phyloP scores from a whole-genome alignment of 176 grass and related monocot genomes.

The Rhipidocladum racemiflorum region DNA sequence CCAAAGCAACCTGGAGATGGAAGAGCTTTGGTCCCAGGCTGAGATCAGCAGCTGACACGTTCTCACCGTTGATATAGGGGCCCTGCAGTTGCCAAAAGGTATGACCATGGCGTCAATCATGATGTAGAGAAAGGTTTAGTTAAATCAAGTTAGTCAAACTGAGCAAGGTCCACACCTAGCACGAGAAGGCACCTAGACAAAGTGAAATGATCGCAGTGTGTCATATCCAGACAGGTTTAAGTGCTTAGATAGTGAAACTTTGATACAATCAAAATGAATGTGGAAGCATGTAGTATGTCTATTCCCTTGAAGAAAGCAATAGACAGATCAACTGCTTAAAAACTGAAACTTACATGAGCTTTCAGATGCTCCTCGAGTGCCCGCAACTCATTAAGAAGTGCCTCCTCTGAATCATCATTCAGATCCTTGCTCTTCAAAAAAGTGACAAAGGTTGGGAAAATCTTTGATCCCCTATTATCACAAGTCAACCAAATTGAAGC shows the following conservation, averaged over 20 bases:
- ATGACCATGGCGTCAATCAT: not conserved
- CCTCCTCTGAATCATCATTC: slow-evolving; percentile 62
- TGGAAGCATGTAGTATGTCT: not conserved
- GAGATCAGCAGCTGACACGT: slow-evolving; percentile 58
- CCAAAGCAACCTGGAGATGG: slow-evolving; percentile 64
- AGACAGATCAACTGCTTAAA: not conserved
- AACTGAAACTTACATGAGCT: slow-evolving; percentile 55
- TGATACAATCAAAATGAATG: not conserved
- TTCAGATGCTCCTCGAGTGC: slow-evolving; percentile 74
- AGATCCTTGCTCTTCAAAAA: slow-evolving; percentile 93
- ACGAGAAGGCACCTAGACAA: not conserved
- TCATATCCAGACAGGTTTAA: slow-evolving; percentile 10
- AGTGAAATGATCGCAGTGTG: slow-evolving; percentile 10
- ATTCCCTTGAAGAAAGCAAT: not conserved
- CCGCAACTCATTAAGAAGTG: slow-evolving; percentile 59
- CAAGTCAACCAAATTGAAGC: not conserved
- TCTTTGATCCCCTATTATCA: slow-evolving; percentile 81
- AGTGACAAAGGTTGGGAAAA: slow-evolving; percentile 57
- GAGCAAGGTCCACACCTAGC: not conserved
- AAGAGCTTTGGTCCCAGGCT: slow-evolving; percentile 79
- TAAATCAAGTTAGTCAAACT: not conserved
- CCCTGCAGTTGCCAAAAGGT: slow-evolving; percentile 45
- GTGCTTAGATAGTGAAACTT: slow-evolving; percentile 1
- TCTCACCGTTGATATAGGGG: slow-evolving; percentile 67
- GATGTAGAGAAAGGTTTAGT: not conserved